Percentiles rank a stretch among this genome's conserved stretches.
These are phyloP conservation scores for Xylariaceae sp. DNA, from an alignment of 2,329 filamentous ascomycete genomes.

Conservation along the genomic window DNA sequence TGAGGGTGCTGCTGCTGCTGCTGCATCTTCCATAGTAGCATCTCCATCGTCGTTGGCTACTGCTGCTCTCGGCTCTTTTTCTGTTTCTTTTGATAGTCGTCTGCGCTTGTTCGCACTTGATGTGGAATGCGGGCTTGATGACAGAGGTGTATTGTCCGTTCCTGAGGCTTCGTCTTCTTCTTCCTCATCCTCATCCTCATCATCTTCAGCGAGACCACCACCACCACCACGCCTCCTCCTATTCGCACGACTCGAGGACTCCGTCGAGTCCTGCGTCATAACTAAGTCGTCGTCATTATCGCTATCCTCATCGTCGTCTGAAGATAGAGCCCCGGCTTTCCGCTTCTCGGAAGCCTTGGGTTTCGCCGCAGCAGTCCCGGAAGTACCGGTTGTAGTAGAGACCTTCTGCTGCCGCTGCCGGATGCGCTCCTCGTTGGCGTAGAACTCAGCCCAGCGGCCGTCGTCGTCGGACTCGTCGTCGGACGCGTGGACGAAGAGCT, in stretches of 20 bases:
- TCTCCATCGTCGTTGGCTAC: slow-evolving; percentile 15
- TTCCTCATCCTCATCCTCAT: slow-evolving; percentile 25
- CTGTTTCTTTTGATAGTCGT: slow-evolving; percentile 25
- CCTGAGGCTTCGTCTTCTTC: slow-evolving; percentile 28
- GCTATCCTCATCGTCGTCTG: slow-evolving; percentile 31
- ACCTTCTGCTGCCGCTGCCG: slow-evolving; percentile 52
- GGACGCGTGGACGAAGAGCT: slow-evolving; percentile 72
- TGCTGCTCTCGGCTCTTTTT: slow-evolving; percentile 15
- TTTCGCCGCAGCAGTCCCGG: slow-evolving; percentile 4
- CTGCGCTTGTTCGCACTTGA: slow-evolving; percentile 27
- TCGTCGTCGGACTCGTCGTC: slow-evolving; percentile 89
- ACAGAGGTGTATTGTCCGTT: slow-evolving; percentile 37
- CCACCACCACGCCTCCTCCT: too few species aligned
- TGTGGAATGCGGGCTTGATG: slow-evolving; percentile 35
- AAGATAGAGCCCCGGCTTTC: slow-evolving; percentile 12
- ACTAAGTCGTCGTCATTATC: slow-evolving; percentile 29
- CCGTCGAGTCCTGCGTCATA: slow-evolving; percentile 20
- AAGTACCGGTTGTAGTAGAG: slow-evolving; percentile 29
- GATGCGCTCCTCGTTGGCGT: slow-evolving; percentile 65
- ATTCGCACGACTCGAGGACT: slow-evolving; percentile 5
- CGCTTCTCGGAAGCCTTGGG: slow-evolving; percentile 29
- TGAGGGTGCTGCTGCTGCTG: too few species aligned
- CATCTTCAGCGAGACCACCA: slow-evolving; percentile 5
- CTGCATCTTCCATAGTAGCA: slow-evolving; percentile 21
- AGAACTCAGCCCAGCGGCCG: slow-evolving; percentile 60